Conservation (phyloP, 768 basidiomycete species). For the Termitomyces eurrhizus region DNA sequence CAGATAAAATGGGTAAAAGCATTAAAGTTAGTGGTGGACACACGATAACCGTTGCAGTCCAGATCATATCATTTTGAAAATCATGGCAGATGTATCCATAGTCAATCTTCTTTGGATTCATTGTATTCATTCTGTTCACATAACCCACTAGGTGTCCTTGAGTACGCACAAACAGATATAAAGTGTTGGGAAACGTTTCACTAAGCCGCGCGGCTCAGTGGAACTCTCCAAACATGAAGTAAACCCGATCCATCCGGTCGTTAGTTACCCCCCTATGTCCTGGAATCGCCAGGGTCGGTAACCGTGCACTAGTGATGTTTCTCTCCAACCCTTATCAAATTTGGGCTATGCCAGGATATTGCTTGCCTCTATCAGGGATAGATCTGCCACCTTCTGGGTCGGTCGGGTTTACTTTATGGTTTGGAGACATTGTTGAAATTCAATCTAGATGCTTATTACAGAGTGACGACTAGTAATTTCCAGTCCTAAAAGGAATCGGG, state of each 20-base stretch:
- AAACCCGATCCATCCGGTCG: no score
- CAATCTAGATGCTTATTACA: background rate
- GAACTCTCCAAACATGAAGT: no score
- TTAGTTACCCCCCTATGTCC: no score
- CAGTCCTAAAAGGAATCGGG: background rate
- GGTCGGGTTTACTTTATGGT: no score
- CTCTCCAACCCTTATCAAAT: no score
- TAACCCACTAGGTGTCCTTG: slow-evolving; percentile 7
- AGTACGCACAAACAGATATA: background rate
- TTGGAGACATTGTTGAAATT: background rate
- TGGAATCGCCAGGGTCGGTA: no score
- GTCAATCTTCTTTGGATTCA: background rate
- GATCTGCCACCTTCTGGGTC: no score
- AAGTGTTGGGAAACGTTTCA: no score
- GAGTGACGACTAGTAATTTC: background rate
- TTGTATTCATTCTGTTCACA: slow-evolving; percentile 20
- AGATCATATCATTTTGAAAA: slow-evolving; percentile 19
- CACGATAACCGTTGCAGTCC: slow-evolving; percentile 27
- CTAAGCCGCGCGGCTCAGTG: no score
- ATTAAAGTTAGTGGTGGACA: slow-evolving; percentile 1
- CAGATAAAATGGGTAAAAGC: background rate
- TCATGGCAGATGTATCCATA: slow-evolving; percentile 18
- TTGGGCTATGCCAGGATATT: no score
- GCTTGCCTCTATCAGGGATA: no score
- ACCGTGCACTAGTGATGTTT: no score